These are phyloP conservation scores for Microbotryum scabiosae DNA, from an alignment of 1,284 basidiomycete genomes.

Conservation along the genomic window DNA sequence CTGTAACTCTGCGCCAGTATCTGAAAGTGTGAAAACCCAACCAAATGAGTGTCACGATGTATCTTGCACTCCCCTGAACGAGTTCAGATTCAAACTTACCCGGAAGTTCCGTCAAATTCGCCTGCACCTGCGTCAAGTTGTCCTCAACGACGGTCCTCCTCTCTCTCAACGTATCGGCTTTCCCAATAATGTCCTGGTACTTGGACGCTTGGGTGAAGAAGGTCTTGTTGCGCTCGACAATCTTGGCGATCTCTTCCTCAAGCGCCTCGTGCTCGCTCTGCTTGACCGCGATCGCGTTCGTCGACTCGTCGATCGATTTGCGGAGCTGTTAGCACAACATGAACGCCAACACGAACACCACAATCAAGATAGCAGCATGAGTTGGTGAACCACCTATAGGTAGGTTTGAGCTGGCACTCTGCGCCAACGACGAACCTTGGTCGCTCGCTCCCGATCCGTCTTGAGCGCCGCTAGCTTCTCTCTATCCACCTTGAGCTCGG, in stretches of 20 bases:
- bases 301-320: slow-evolving; percentile 57
- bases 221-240: slow-evolving; percentile 65
- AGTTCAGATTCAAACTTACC: slow-evolving; percentile 45
- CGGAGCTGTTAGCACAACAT: slow-evolving; percentile 48
- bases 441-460: slow-evolving; percentile 75
- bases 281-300: slow-evolving; percentile 57
- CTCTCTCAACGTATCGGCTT: slow-evolving; percentile 59
- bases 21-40: slow-evolving; percentile 43
- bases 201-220: slow-evolving; percentile 68
- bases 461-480: slow-evolving; percentile 73
- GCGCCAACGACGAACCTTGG: slow-evolving; percentile 45
- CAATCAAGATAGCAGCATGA: too few relatives aligned
- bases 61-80: neutral
- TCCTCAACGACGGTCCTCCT: slow-evolving; percentile 57
- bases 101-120: slow-evolving; percentile 54
- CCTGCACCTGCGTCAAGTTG: slow-evolving; percentile 54
- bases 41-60: too few relatives aligned
- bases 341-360: too few relatives aligned
- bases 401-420: too few relatives aligned
- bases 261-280: slow-evolving; percentile 65
- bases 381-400: too few relatives aligned
- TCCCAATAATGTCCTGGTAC: slow-evolving; percentile 73
- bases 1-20: slow-evolving; percentile 66
- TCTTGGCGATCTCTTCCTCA: slow-evolving; percentile 55
- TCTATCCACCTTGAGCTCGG: slow-evolving; percentile 87